Base-by-base conservation (phyloP, 1,284 basidiomycete species). In the Anthracocystis setariae region DNA sequence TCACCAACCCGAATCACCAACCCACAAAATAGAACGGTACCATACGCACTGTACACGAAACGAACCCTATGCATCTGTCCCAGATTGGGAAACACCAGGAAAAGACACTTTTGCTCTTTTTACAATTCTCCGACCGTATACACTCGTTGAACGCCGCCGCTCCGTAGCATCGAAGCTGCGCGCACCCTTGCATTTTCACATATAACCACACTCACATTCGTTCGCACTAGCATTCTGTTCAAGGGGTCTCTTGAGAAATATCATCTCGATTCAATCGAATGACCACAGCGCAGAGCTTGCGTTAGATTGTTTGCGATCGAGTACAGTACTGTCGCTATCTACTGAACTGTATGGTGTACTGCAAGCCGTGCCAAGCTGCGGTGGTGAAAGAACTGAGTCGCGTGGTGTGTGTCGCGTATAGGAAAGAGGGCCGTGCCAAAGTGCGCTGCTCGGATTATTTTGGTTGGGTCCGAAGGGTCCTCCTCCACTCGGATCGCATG, bases 201-300 rank as follows among this genome's bases (percentile, higher is more conserved):
- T 20, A 9, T 3, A 12, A 5, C 12, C 20, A 25, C 43, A 17
- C 20, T 42, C 24, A 45, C 24, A 17, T 42, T 42, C 21, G 40
- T 23, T 23, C 40, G 40, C 21, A 42, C 21, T 42, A 37, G 40
- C 40, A 42, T 42, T 8, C 40, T 23, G 40, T 42, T 42, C 40
- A 42, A 21, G 40, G 40, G 40, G 10, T 10, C 5, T 4, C n/a
- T 23, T 42, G 29, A 29, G 5, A 29, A 29, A 29, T 29, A 29
- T 29, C 7, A 29, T 29, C 29, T 29, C 12, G 12, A 12, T 12
- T 42, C 21, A 13, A 21, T 24, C 18, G 40, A 13, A 42, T n/a
- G 17, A 39, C 18, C 20, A 42, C 12, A 42, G 21, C 40, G 12
- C 23, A 10, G 40, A 9, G 21, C 12, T 20, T 18, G 9, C 8